Percentiles rank a stretch among this genome's conserved stretches.
These are phyloP conservation scores for Hysterangium stoloniferum DNA, from an alignment of 768 basidiomycete species.

Conservation along the genomic window DNA sequence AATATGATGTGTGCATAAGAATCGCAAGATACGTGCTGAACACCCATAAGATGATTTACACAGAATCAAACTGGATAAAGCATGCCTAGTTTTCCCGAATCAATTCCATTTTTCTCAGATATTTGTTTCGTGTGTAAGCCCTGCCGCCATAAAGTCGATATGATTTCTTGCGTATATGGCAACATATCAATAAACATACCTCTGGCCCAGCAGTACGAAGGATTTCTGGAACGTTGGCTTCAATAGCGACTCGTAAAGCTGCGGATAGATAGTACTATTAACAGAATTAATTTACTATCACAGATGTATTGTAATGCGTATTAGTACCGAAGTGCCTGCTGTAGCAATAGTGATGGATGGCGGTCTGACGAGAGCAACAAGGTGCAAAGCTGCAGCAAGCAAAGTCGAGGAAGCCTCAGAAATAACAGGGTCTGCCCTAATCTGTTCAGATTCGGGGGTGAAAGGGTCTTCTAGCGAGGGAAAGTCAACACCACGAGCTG, in stretches of 20 bases:
- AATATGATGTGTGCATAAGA: conserved; percentile 24
- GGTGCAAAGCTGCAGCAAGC: conserved; percentile 20
- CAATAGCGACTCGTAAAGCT: conserved; percentile 22
- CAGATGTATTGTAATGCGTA: not conserved
- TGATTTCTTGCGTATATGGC: not conserved
- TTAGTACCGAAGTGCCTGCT: not conserved
- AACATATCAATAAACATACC: conserved; percentile 14
- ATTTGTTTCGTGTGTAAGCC: conserved; percentile 8
- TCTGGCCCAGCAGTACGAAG: conserved; percentile 32
- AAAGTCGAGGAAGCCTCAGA: conserved; percentile 46
- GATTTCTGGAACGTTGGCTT: conserved; percentile 32
- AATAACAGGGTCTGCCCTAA: conserved; percentile 41
- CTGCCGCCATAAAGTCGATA: not conserved
- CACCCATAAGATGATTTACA: not conserved
- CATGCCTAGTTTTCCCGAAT: conserved; percentile 4
- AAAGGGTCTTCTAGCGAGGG: conserved; percentile 24
- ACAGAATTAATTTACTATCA: not conserved
- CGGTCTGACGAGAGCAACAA: conserved; percentile 18
- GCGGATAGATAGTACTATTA: conserved; percentile 18
- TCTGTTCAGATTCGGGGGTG: conserved; percentile 22
- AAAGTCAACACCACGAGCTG: conserved; percentile 14
- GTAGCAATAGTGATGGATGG: conserved; percentile 13
- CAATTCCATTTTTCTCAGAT: not conserved
- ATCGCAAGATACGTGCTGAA: conserved; percentile 22
- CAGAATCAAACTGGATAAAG: not conserved